These are phyloP conservation scores for Calocybe gangraenosa DNA, from an alignment of 768 basidiomycete genomes.

Conservation along the genomic window DNA sequence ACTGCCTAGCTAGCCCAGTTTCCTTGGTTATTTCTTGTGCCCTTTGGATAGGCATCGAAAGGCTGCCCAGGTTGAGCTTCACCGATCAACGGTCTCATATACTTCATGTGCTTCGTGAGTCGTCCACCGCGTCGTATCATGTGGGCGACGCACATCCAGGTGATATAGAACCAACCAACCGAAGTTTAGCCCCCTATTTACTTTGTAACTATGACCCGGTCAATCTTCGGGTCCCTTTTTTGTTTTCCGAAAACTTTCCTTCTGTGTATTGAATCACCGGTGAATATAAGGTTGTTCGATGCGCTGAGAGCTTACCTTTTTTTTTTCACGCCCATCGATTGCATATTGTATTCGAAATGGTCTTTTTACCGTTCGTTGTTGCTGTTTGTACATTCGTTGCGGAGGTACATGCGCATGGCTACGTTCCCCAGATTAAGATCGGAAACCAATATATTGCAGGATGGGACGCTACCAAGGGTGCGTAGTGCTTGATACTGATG, in stretches of 20 bases:
- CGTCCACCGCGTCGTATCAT: no score
- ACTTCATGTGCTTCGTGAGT: no score
- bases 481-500: background rate
- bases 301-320: no score
- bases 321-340: no score
- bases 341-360: conserved; percentile 3
- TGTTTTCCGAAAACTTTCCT: background rate
- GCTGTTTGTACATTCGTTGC: conserved; percentile 2
- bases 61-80: no score
- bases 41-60: no score
- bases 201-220: background rate
- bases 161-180: background rate
- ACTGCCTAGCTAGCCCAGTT: no score
- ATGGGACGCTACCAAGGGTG: conserved; percentile 6
- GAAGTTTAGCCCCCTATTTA: background rate
- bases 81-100: no score
- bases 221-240: background rate
- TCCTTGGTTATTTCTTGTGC: no score
- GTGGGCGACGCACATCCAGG: background rate
- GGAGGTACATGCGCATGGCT: conserved; percentile 11
- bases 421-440: conserved; percentile 15
- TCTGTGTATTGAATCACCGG: no score
- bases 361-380: conserved; percentile 4
- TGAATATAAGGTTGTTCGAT: no score
- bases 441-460: conserved; percentile 12